phyloP scores from a whole-genome alignment of 495 filamentous ascomycete species.

The Lophiostoma macrostomum region DNA sequence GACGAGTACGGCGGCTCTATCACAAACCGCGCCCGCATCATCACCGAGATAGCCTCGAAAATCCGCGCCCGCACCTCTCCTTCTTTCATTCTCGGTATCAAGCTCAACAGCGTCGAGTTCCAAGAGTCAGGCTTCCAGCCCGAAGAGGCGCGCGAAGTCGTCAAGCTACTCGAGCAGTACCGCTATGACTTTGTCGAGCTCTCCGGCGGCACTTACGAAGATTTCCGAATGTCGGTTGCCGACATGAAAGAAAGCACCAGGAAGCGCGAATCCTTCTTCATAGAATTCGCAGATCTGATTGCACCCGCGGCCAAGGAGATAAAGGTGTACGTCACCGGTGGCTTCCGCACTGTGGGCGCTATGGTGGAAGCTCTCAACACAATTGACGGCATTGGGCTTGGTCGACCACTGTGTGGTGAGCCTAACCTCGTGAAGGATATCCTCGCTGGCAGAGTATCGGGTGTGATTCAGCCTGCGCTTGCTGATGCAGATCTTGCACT shows the following conservation, averaged over 20 bases:
- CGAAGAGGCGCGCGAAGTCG: conserved; percentile 56
- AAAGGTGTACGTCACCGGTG: conserved; percentile 60
- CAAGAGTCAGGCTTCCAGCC: conserved; percentile 57
- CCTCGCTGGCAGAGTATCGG: conserved; percentile 12
- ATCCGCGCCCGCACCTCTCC: conserved; percentile 44
- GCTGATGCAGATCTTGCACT: conserved; percentile 10
- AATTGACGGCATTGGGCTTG: conserved; percentile 30
- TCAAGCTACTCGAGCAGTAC: conserved; percentile 52
- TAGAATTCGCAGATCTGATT: conserved; percentile 63
- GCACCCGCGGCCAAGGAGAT: conserved; percentile 53
- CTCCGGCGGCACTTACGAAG: conserved; percentile 62
- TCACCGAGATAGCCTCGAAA: conserved; percentile 52
- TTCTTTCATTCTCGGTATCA: conserved; percentile 60
- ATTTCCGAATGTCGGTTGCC: conserved; percentile 49
- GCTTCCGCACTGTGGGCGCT: conserved; percentile 56
- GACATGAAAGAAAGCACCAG: conserved; percentile 54
- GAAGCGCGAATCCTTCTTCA: conserved; percentile 62
- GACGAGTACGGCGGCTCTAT: conserved; percentile 62
- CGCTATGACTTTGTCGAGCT: conserved; percentile 65
- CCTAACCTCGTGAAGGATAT: conserved; percentile 21
- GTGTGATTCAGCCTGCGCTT: conserved; percentile 14
- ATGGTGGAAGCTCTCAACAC: conserved; percentile 56
- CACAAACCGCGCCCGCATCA: conserved; percentile 55
- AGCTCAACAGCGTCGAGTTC: conserved; percentile 69
- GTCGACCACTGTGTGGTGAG: conserved; percentile 20